Conservation (phyloP, 1,139 yeast genomes). For the Candida sanyaensis region DNA sequence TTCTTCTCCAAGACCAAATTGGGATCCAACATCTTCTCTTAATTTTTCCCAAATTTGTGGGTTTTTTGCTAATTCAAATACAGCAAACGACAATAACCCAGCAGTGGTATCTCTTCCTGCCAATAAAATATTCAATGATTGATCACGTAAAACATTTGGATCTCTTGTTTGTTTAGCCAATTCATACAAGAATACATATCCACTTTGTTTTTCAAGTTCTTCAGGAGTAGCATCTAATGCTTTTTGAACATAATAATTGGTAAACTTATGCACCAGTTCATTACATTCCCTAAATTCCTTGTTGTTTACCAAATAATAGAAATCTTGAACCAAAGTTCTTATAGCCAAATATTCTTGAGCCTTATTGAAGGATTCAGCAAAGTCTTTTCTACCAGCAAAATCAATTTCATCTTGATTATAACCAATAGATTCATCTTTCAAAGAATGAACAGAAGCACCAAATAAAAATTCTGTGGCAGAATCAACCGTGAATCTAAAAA, state of each 20-base stretch:
- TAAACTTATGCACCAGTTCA: conserved; percentile 30
- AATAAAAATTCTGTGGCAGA: conserved; percentile 45
- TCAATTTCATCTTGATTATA: conserved; percentile 16
- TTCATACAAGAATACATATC: conserved; percentile 46
- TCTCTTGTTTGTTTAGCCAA: conserved; percentile 47
- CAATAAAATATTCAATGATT: conserved; percentile 43
- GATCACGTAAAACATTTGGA: conserved; percentile 44
- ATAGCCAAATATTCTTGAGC: conserved; percentile 32
- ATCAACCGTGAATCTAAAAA: conserved; percentile 41
- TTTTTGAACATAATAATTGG: conserved; percentile 27
- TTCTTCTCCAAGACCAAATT: conserved; percentile 23
- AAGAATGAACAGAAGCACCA: conserved; percentile 35
- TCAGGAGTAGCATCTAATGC: conserved; percentile 29
- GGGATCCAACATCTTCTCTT: conserved; percentile 29
- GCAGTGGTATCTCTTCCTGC: conserved; percentile 55
- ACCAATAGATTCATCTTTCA: conserved; percentile 33
- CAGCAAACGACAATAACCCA: conserved; percentile 43
- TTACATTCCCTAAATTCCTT: conserved; percentile 21
- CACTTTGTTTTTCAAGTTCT: conserved; percentile 27
- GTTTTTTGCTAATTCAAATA: conserved; percentile 43
- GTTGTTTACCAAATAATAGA: conserved; percentile 27
- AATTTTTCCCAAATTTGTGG: conserved; percentile 37
- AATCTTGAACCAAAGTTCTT: conserved; percentile 29
- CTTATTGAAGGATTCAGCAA: conserved; percentile 30
- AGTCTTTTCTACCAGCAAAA: conserved; percentile 21